A percentile compares a stretch with the other conserved stretches of the same genome.
Conservation (phyloP, 148 eudicot species). For the Dysphania ambrosioides region DNA sequence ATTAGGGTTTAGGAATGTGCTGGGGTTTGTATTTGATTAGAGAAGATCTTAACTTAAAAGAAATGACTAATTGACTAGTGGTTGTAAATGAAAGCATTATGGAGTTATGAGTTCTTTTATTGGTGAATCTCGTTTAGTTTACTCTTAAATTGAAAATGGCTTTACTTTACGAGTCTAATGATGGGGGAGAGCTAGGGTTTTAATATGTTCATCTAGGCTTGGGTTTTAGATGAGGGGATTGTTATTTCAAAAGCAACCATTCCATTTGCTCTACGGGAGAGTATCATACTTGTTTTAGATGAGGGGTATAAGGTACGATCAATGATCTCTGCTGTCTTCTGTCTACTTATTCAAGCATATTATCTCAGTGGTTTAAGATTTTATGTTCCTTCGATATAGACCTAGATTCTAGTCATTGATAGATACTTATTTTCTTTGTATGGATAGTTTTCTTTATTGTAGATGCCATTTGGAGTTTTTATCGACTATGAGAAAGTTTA, state of each 20-base stretch:
- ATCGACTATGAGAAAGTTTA: too few species aligned
- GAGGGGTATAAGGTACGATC: not conserved
- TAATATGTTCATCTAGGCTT: too few species aligned
- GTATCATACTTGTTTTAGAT: not conserved
- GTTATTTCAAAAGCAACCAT: not conserved
- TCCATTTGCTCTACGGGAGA: not conserved
- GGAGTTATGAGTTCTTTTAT: too few species aligned
- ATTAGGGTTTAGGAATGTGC: not conserved
- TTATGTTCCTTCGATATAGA: not conserved
- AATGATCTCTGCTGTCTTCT: not conserved
- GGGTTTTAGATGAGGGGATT: not conserved
- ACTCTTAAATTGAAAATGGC: not conserved
- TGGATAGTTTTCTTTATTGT: not conserved
- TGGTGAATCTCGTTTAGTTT: too few species aligned
- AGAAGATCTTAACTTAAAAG: not conserved
- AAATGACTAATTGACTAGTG: too few species aligned
- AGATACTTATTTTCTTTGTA: not conserved
- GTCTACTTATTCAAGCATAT: not conserved
- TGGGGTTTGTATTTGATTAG: slow-evolving; percentile 3
- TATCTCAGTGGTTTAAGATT: not conserved
- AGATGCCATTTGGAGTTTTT: too few species aligned
- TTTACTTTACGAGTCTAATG: not conserved
- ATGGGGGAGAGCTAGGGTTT: slow-evolving; percentile 2
- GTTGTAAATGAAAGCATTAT: too few species aligned
- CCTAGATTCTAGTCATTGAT: not conserved